Evolutionary conservation across 371 early-diverging fungal species (phyloP), one percentile per base, ranked within the genome.

Genomic region (Circinella minor): DNA sequence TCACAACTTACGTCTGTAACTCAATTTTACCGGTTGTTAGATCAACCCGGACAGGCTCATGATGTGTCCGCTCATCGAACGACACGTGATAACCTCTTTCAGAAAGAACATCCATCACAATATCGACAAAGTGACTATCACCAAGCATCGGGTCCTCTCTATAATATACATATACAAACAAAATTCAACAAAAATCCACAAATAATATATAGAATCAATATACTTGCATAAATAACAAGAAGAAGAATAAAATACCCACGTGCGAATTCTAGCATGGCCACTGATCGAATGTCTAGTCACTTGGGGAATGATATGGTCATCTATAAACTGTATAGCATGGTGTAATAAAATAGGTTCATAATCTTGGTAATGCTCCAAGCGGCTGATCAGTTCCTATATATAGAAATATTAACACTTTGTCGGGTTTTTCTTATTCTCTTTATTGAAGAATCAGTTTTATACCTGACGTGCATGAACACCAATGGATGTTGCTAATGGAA

Each of bases 11-110:
- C 78, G 84, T 81, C 48, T 87, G 86, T 61, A 88, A 63, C 57
- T 86, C 86, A 55, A 90, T 89, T 63, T 85, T 85, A 67, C 86
- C 87, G 36, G 90, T 88, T n/a, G 82, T 79, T 11, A 85, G 77
- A 65, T 89, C 87, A 10, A 90, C 75, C 15, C 86, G 82, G 27
- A 80, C 80, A 51, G 90, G 90, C 17, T 84, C 82, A 71, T 87
- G 84, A 55, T 83, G 86, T 4, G 80, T 63, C 18, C 89, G 80
- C 37, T 78, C 81, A 62, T 90, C 89, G 72, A 89, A 81, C 9
- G 84, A 84, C 15, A 90, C 88, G 36, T 86, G 87, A 65, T 88
- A 90, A 43, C 90, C 90, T 61, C 90, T 85, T 57, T 90, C 90
- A 5, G 90, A 89, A 38, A 90, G 72, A 14, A 90, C 88, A 70